Evolutionary conservation across 1,284 basidiomycete species (phyloP).

Genomic region (Papiliotrema flavescens): DNA sequence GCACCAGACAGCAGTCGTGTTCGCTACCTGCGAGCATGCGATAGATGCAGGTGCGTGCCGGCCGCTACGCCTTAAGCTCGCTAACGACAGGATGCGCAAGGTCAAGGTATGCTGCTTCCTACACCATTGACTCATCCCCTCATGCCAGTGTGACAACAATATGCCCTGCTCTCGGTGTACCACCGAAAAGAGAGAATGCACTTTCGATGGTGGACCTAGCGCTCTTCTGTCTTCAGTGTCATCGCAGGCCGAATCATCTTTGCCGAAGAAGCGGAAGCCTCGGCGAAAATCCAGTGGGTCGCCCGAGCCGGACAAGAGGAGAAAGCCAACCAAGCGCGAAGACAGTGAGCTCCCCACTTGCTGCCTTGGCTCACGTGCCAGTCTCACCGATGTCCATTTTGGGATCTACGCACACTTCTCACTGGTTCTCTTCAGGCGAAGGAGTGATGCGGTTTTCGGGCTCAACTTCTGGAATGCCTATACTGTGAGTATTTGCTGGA

Average conservation of each 20-base stretch:
- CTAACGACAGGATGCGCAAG: not conserved
- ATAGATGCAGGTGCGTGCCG: not conserved
- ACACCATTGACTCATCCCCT: not conserved
- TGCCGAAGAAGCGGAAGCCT: not conserved
- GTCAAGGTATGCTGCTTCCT: not conserved
- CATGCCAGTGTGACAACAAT: conserved; percentile 1
- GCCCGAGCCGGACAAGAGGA: not conserved
- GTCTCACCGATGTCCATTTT: not conserved
- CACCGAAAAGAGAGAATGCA: not conserved
- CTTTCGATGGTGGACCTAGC: conserved; percentile 2
- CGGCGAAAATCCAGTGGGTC: not conserved
- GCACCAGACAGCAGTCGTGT: not conserved
- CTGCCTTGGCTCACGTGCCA: not conserved
- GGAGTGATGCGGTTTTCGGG: conserved; percentile 2
- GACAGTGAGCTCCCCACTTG: not conserved
- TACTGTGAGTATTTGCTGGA: not conserved
- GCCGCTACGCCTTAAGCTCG: not conserved
- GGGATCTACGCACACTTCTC: conserved; percentile 1
- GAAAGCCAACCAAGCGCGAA: not conserved
- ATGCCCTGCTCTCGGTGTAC: conserved; percentile 3
- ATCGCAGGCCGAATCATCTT: not conserved
- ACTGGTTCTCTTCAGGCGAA: conserved; percentile 3
- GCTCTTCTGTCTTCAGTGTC: not conserved
- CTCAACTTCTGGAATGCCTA: conserved; percentile 2
- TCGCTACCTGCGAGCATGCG: not conserved